Evolutionary conservation across 345 rosid species (phyloP), one percentile per base, ranked within the genome.

Genomic region (Atalantia buxifolia): DNA sequence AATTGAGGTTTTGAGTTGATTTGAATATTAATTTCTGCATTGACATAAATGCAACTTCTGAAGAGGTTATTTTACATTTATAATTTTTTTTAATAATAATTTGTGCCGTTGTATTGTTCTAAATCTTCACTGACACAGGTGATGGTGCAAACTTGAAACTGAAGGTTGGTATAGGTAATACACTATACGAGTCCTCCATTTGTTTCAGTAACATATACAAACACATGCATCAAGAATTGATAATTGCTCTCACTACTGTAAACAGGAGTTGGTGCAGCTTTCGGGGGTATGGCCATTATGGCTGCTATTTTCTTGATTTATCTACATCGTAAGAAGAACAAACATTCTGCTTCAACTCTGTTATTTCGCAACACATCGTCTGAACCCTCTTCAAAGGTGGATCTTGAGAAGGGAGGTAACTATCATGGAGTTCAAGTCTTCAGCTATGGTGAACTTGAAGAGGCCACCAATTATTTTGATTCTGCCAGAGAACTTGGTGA

Each of bases 401-500:
- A 93, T 36, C 19, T 77, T 1, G 96, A 92, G 85, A 87, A 75
- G 76, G 88, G 81, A 66, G 84, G 82, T 45, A 76, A 63, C 53
- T 24, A 78, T 56, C 65, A 35, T 16, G 97, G 93, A 7, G 81
- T 92, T 76, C 89, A 75, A 45, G 73, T 90, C 59, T 93, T 93
- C 85, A 80, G 87, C 75, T 93, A 91, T 31, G 69, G 31, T 0
- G 97, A 93, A 73, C 99, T 95, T 16, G 87, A 83, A 72, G 83
- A 78, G 75, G 99, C 98, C 1, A 95, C 98, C 4, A 79, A 88
- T 78, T 76, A 87, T 72, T 95, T 95, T 74, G 97, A 92, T 81
- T 85, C 92, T 6, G 63, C 84, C 0, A 86, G 30, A 75, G 96
- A 95, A 84, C 94, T 93, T 38, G 99, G 99, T 35, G 97, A 91